Evolutionary conservation across 106 monocot genomes (phyloP).

Genomic region (Dendrobium catenatum): DNA sequence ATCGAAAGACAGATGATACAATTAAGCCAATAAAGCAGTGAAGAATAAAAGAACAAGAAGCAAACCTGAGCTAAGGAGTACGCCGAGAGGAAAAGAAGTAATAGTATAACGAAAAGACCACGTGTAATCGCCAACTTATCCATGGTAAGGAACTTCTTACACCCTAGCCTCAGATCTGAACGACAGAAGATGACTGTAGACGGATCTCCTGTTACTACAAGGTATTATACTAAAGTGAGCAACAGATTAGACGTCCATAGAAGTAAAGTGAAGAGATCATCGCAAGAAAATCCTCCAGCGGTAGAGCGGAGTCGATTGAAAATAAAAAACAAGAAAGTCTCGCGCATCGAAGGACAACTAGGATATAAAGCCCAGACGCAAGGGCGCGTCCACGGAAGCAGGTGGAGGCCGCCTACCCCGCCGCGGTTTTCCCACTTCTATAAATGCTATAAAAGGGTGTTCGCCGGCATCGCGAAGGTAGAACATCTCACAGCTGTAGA

Average conservation of each 20-base stretch:
- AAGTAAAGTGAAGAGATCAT: background rate
- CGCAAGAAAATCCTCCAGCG: background rate
- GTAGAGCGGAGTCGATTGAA: background rate
- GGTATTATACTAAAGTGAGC: background rate
- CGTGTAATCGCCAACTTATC: background rate
- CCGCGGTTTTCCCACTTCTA: background rate
- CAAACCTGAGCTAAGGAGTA: conserved; percentile 1
- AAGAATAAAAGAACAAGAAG: background rate
- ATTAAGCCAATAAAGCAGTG: background rate
- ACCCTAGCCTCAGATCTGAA: conserved; percentile 2
- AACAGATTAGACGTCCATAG: background rate
- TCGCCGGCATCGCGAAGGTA: too few species aligned
- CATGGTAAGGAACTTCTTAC: background rate
- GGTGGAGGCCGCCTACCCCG: background rate
- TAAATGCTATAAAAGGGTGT: background rate
- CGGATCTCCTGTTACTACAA: background rate
- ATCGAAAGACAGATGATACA: background rate
- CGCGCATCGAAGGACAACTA: background rate
- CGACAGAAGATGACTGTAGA: background rate
- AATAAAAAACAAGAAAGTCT: background rate
- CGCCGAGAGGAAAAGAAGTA: background rate
- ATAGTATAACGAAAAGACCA: background rate
- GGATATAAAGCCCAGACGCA: background rate
- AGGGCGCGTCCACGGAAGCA: background rate
- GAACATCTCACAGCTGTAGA: too few species aligned